Conservation (phyloP, 2,329 filamentous ascomycete species). For the Xylariomycetidae sp. region DNA sequence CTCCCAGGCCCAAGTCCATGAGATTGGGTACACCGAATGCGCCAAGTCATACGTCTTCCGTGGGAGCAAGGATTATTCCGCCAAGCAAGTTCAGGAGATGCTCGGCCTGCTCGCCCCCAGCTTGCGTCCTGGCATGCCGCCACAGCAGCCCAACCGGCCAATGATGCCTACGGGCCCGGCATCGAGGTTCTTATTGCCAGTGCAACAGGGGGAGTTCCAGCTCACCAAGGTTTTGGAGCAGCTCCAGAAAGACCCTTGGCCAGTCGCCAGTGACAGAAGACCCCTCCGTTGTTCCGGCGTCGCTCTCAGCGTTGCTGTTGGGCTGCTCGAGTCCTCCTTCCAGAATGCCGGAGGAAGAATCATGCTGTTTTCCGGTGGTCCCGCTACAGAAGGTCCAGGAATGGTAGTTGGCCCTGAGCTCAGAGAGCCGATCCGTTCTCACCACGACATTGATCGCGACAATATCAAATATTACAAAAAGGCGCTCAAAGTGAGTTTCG, state of each 20-base stretch:
- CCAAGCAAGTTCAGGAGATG: slow-evolving; percentile 99
- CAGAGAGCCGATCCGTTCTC: slow-evolving; percentile 92
- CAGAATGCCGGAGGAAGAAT: slow-evolving; percentile 92
- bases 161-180: slow-evolving; percentile 74
- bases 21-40: slow-evolving; percentile 96
- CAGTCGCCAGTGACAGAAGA: slow-evolving; percentile 88
- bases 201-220: slow-evolving; percentile 95
- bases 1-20: slow-evolving; percentile 81
- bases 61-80: slow-evolving; percentile 95
- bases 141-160: slow-evolving; percentile 69
- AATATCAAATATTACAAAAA: slow-evolving; percentile 99
- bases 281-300: slow-evolving; percentile 90
- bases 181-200: slow-evolving; percentile 85
- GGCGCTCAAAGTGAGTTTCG: slow-evolving; percentile 70
- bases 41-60: slow-evolving; percentile 98
- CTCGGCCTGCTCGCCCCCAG: slow-evolving; percentile 73
- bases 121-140: slow-evolving; percentile 68
- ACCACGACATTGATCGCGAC: slow-evolving; percentile 97
- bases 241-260: slow-evolving; percentile 96
- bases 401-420: slow-evolving; percentile 96
- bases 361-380: slow-evolving; percentile 94
- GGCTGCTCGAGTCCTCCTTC: slow-evolving; percentile 89
- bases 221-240: slow-evolving; percentile 94
- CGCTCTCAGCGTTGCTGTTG: slow-evolving; percentile 90
- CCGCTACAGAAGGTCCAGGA: slow-evolving; percentile 91